Percentiles rank a stretch among this genome's conserved stretches.
Evolutionary conservation across 164 flowering plant genomes (phyloP).

Genomic region (Kalanchoe fedtschenkoi): DNA sequence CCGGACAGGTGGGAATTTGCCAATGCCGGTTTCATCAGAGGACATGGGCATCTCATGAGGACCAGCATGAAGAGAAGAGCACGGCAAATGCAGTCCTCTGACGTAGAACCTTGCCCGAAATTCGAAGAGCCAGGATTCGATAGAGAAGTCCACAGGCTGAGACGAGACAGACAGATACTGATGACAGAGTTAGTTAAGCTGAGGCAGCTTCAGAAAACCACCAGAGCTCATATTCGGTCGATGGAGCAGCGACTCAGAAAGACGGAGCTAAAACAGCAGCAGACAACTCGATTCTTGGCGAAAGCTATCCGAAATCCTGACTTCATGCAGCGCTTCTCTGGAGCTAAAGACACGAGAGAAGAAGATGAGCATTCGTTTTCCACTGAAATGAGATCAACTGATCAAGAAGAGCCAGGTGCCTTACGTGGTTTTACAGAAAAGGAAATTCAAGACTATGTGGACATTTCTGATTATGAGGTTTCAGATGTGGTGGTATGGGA

Average conservation of each 20-base stretch:
- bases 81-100: background rate
- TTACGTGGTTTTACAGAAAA: background rate
- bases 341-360: background rate
- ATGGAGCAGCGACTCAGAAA: background rate
- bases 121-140: background rate
- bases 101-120: background rate
- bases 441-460: background rate
- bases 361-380: too few species aligned
- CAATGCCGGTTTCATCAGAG: slow-evolving; percentile 44
- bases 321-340: background rate
- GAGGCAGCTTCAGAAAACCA: slow-evolving; percentile 1
- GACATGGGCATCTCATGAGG: slow-evolving; percentile 48
- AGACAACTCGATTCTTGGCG: background rate
- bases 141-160: background rate
- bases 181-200: background rate
- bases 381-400: too few species aligned
- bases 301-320: slow-evolving; percentile 2
- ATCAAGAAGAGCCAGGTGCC: background rate
- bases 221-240: background rate
- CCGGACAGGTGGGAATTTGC: slow-evolving; percentile 71
- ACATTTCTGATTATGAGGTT: background rate
- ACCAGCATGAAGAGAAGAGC: slow-evolving; percentile 38
- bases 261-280: background rate
- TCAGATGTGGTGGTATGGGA: background rate
- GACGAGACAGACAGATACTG: background rate